Conservation (phyloP, 441 rosid genomes). For the Pelargonium australe region DNA sequence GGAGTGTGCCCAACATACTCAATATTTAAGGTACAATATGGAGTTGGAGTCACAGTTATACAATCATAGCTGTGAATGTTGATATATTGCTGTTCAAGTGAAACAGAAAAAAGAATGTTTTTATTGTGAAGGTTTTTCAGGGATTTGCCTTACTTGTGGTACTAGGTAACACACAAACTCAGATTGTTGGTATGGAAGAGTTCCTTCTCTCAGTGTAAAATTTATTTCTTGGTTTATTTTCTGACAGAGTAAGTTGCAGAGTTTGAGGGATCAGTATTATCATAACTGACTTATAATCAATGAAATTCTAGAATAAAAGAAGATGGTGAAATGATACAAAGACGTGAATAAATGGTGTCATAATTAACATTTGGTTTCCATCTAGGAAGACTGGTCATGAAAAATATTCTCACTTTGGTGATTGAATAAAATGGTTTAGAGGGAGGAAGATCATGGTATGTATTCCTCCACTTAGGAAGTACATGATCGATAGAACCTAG, state of each 20-base stretch:
- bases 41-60: background rate
- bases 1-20: background rate
- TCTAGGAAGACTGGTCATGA: background rate
- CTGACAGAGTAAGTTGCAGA: background rate
- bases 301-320: background rate
- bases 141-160: background rate
- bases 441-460: background rate
- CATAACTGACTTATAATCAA: background rate
- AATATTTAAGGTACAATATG: background rate
- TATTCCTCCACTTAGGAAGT: background rate
- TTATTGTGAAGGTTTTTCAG: background rate
- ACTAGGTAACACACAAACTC: background rate
- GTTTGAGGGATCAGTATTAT: background rate
- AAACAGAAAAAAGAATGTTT: too few relatives aligned
- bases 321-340: background rate
- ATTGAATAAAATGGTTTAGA: background rate
- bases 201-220: background rate
- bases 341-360: background rate
- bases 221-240: background rate
- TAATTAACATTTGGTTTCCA: background rate
- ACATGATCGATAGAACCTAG: background rate
- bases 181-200: background rate
- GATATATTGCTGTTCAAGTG: too few relatives aligned
- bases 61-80: background rate
- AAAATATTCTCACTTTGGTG: background rate